Evolutionary conservation across 2,329 filamentous ascomycete genomes (phyloP), one percentile per base, ranked within the genome.

Genomic region (Rhynchosporium agropyri): DNA sequence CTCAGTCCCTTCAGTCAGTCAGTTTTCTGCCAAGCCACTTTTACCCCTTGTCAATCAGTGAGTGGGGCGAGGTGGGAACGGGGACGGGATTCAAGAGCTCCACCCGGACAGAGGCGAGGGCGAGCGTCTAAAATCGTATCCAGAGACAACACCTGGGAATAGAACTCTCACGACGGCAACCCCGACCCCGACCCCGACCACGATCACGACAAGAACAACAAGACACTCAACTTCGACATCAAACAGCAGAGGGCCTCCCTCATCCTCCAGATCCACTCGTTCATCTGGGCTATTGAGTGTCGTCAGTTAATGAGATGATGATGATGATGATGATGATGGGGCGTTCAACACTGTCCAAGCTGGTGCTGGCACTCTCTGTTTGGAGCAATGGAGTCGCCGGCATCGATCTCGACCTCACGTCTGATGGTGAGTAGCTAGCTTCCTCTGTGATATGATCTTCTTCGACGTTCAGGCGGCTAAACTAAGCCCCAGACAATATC

Each of bases 401-500:
- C 36, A 42, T 60, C 46, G 58, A 60, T 42, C 58, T 60, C 58
- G 58, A 60, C 38, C 28, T 60, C n/a, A 29, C 49, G 15, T 60
- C 58, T 40, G 58, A 60, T 29, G 58, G 58, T 60, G 58, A 53
- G 20, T 20, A 20, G 46, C 33, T 13, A 20, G 7, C 2, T 36
- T 2, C 13, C 5, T 2, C 1, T 1, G 33, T 10, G 12, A 33
- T 12, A 20, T 60, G 8, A 26, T 10, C 13, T 31, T 36, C 15
- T 6, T 33, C 10, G 33, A 38, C 15, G n/a, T 15, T 10, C 38
- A 20, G 40, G 26, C 26, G n/a, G 26, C 54, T 65, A 26, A 60
- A 43, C 31, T 3, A 13, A 20, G 15, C 20, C 48, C 7, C 60
- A 72, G 72, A 69, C 45, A 74, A 73, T 3, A 72, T 75, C 60